phyloP scores from a whole-genome alignment of 1,284 basidiomycete species.

The Moniliophthora roreri region DNA sequence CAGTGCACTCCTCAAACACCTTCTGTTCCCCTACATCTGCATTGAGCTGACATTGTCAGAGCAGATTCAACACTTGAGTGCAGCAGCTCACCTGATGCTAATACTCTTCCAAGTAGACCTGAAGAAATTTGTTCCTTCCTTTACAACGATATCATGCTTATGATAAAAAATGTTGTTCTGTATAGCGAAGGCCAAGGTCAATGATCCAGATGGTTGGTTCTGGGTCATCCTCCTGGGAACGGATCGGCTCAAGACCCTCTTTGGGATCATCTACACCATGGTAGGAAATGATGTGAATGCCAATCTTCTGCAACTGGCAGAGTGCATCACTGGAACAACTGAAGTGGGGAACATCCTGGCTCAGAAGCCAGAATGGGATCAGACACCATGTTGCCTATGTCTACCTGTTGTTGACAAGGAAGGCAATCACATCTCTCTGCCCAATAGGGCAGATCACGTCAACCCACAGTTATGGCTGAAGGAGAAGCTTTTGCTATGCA shows the following conservation, averaged over 20 bases:
- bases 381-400: too few relatives aligned
- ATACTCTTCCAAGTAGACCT: conserved; percentile 12
- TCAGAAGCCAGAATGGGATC: too few relatives aligned
- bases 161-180: conserved; percentile 40
- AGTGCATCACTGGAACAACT: conserved; percentile 26
- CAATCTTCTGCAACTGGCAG: conserved; percentile 28
- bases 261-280: conserved; percentile 33
- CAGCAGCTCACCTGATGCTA: conserved; percentile 30
- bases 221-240: conserved; percentile 37
- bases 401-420: too few relatives aligned
- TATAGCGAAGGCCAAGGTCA: conserved; percentile 35
- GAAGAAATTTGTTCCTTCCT: conserved; percentile 26
- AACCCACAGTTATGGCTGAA: too few relatives aligned
- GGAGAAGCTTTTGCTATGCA: too few relatives aligned
- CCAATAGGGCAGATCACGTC: too few relatives aligned
- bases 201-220: conserved; percentile 29
- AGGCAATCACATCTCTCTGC: too few relatives aligned
- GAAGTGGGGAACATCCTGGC: conserved; percentile 33
- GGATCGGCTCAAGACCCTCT: conserved; percentile 33
- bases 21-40: too few relatives aligned
- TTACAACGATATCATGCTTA: conserved; percentile 34
- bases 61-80: conserved; percentile 33
- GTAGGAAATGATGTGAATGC: conserved; percentile 34
- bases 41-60: too few relatives aligned
- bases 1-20: too few relatives aligned